phyloP scores from a whole-genome alignment of 2,329 filamentous ascomycete genomes.

The Fusarium subglutinans region DNA sequence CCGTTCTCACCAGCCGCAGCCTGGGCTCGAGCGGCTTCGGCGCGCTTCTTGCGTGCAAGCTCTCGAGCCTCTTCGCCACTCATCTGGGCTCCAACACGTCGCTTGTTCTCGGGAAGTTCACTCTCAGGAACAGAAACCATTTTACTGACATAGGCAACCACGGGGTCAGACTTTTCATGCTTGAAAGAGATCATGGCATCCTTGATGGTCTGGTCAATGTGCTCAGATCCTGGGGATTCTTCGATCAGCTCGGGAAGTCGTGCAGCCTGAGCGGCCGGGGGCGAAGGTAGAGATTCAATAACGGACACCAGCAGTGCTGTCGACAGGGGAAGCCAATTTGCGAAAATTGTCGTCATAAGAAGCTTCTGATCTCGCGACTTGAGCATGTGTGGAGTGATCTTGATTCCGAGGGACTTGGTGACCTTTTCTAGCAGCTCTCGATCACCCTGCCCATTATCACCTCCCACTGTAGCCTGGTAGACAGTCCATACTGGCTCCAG shows the following conservation, averaged over 20 bases:
- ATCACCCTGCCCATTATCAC: constrained; percentile 85
- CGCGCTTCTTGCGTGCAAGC: constrained; percentile 85
- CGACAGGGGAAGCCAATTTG: constrained; percentile 90
- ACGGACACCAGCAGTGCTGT: constrained; percentile 93
- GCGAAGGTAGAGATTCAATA: constrained; percentile 90
- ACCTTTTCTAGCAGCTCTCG: constrained; percentile 88
- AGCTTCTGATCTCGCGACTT: constrained; percentile 85
- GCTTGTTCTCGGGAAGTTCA: constrained; percentile 87
- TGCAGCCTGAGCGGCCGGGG: constrained; percentile 79
- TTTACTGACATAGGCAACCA: constrained; percentile 96
- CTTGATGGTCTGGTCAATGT: constrained; percentile 74
- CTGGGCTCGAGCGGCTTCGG: constrained; percentile 84
- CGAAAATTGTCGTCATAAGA: constrained; percentile 86
- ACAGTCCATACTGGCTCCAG: constrained; percentile 96
- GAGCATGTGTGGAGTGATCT: constrained; percentile 82
- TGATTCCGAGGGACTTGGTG: constrained; percentile 87
- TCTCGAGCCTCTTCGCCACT: constrained; percentile 92
- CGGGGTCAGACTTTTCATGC: constrained; percentile 73
- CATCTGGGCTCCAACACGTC: constrained; percentile 70
- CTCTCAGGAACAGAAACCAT: constrained; percentile 96
- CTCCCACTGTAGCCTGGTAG: constrained; percentile 88
- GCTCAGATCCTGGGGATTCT: constrained; percentile 78
- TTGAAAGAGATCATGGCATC: constrained; percentile 87
- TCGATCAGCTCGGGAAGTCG: constrained; percentile 83
- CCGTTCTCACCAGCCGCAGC: constrained; percentile 62